phyloP scores from a whole-genome alignment of 106 monocot genomes.

The Dendrobium catenatum region DNA sequence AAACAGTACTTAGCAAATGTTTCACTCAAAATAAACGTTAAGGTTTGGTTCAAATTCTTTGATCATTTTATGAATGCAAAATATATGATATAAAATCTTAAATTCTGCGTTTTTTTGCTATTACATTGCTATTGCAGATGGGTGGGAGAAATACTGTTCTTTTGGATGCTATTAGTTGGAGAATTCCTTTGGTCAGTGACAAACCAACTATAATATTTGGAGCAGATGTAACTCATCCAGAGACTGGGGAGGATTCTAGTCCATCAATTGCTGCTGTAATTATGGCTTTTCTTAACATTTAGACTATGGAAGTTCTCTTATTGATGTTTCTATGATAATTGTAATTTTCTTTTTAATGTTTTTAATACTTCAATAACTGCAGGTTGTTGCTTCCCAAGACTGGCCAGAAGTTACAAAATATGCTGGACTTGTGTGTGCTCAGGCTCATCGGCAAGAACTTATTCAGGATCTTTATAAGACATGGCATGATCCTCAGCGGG shows the following conservation, averaged over 20 bases:
- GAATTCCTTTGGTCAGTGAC: constrained; percentile 86
- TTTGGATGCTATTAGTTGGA: constrained; percentile 70
- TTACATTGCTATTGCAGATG: constrained; percentile 33
- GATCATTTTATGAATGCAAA: neutral
- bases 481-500: constrained; percentile 79
- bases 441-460: constrained; percentile 84
- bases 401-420: constrained; percentile 98
- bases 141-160: constrained; percentile 91
- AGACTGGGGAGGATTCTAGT: constrained; percentile 73
- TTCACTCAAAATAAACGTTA: constrained; percentile 88
- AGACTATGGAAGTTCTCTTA: neutral
- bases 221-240: constrained; percentile 94
- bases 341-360: neutral
- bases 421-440: constrained; percentile 81
- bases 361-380: neutral
- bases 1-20: constrained; percentile 88
- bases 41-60: constrained; percentile 26
- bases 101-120: neutral
- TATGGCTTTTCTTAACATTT: neutral
- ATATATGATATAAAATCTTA: neutral
- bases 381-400: constrained; percentile 96
- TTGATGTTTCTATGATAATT: neutral
- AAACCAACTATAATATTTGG: constrained; percentile 94
- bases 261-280: constrained; percentile 94
- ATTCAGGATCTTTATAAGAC: constrained; percentile 86